Conservation (phyloP, 2,329 filamentous ascomycete species). For the Ophiocordyceps australis region DNA sequence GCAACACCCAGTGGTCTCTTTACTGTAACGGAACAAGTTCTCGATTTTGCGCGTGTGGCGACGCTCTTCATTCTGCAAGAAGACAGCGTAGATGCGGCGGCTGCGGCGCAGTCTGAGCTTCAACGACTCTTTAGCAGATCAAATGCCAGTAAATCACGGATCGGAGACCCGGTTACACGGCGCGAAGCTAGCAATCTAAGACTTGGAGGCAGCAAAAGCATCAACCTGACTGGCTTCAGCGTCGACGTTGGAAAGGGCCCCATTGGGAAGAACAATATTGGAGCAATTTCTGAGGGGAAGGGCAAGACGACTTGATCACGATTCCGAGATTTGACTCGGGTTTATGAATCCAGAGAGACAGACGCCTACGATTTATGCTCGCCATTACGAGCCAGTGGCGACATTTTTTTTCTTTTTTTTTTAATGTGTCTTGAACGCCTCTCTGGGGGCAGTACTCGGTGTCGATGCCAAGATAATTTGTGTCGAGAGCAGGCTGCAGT, state of each 20-base stretch:
- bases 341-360: no score
- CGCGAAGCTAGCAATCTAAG: constrained; percentile 21
- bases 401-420: background rate
- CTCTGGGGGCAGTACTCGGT: constrained; percentile 3
- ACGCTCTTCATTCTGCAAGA: constrained; percentile 45
- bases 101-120: constrained; percentile 32
- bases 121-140: constrained; percentile 34
- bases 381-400: background rate
- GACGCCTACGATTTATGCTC: no score
- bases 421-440: constrained; percentile 6
- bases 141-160: constrained; percentile 15
- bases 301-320: no score
- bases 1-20: constrained; percentile 18
- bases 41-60: constrained; percentile 45
- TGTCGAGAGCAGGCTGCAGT: no score
- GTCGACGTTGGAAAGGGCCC: constrained; percentile 17
- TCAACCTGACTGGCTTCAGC: constrained; percentile 29
- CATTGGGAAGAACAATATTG: constrained; percentile 9
- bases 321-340: no score
- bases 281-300: no score
- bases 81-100: constrained; percentile 27
- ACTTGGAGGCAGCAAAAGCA: constrained; percentile 23
- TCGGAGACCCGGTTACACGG: no score
- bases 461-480: constrained; percentile 4
- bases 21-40: constrained; percentile 30